Percentiles rank a stretch among this genome's conserved stretches.
Conservation (phyloP, 768 basidiomycete genomes). For the Pholiota conissans region DNA sequence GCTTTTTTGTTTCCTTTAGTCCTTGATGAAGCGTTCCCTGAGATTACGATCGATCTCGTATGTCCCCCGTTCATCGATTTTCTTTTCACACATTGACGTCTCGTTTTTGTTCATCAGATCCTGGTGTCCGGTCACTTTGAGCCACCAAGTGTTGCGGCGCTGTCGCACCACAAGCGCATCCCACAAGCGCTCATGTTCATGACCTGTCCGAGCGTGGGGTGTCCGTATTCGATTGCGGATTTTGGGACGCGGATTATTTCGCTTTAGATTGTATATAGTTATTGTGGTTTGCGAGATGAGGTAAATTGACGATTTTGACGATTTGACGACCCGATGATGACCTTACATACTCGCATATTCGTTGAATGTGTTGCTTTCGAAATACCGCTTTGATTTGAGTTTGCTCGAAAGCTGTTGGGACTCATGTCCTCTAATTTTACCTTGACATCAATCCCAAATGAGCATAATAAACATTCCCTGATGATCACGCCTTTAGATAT, state of each 20-base stretch:
- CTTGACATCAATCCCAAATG: too few relatives aligned
- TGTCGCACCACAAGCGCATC: slow-evolving; percentile 22
- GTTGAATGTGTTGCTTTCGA: too few relatives aligned
- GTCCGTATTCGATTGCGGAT: slow-evolving; percentile 19
- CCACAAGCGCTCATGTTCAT: slow-evolving; percentile 28
- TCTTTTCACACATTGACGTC: neutral
- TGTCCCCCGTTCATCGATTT: neutral
- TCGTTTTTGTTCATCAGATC: slow-evolving; percentile 14
- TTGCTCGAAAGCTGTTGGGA: neutral
- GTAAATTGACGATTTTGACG: too few relatives aligned
- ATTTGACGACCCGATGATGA: too few relatives aligned
- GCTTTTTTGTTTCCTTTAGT: slow-evolving; percentile 17
- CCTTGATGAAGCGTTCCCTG: slow-evolving; percentile 53
- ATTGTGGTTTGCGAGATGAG: too few relatives aligned
- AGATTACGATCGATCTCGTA: slow-evolving; percentile 29
- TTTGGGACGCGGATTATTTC: slow-evolving; percentile 26
- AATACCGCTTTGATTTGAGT: neutral
- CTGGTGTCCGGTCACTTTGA: slow-evolving; percentile 25
- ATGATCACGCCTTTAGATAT: too few relatives aligned
- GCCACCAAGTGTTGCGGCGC: slow-evolving; percentile 22
- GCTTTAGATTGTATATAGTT: slow-evolving; percentile 10
- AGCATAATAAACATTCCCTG: too few relatives aligned
- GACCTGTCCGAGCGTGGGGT: slow-evolving; percentile 24
- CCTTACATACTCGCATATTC: too few relatives aligned
- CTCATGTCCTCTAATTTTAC: neutral